phyloP scores from a whole-genome alignment of 495 filamentous ascomycete genomes.

The Trypethelium eluteriae region DNA sequence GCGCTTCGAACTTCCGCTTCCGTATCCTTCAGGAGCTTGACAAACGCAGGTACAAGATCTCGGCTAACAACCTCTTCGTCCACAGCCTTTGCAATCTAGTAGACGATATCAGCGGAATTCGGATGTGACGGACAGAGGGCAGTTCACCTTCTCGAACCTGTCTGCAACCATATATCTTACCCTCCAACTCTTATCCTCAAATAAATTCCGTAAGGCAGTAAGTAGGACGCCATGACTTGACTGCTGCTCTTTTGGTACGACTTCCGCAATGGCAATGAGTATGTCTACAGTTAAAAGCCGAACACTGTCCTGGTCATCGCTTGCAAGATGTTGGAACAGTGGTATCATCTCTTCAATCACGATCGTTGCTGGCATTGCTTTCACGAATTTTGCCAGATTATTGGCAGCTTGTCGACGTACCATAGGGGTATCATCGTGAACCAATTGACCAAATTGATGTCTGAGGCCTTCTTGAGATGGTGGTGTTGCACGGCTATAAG shows the following conservation, averaged over 20 bases:
- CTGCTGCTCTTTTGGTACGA: slow-evolving; percentile 95
- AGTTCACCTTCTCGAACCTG: slow-evolving; percentile 83
- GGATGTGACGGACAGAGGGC: background rate
- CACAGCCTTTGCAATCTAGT: slow-evolving; percentile 90
- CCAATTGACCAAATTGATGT: slow-evolving; percentile 81
- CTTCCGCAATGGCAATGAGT: slow-evolving; percentile 91
- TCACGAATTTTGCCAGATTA: slow-evolving; percentile 94
- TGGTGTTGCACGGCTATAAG: slow-evolving; percentile 79
- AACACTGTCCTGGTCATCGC: slow-evolving; percentile 96
- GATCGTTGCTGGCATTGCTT: slow-evolving; percentile 81
- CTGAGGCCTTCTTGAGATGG: slow-evolving; percentile 81
- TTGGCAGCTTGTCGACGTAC: slow-evolving; percentile 92
- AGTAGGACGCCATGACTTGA: slow-evolving; percentile 88
- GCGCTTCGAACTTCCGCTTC: slow-evolving; percentile 97
- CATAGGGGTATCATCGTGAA: slow-evolving; percentile 98
- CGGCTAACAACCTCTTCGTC: slow-evolving; percentile 92
- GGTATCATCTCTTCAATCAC: slow-evolving; percentile 99
- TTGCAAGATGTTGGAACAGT: slow-evolving; percentile 90
- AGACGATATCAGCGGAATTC: background rate
- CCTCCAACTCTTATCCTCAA: slow-evolving; percentile 98
- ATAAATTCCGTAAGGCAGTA: slow-evolving; percentile 79
- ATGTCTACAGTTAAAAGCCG: slow-evolving; percentile 93
- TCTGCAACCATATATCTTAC: slow-evolving; percentile 99
- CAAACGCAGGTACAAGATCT: slow-evolving; percentile 92
- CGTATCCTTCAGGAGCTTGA: slow-evolving; percentile 92